phyloP scores from a whole-genome alignment of 352 stramenopile species.

The Blastocystis sp. region DNA sequence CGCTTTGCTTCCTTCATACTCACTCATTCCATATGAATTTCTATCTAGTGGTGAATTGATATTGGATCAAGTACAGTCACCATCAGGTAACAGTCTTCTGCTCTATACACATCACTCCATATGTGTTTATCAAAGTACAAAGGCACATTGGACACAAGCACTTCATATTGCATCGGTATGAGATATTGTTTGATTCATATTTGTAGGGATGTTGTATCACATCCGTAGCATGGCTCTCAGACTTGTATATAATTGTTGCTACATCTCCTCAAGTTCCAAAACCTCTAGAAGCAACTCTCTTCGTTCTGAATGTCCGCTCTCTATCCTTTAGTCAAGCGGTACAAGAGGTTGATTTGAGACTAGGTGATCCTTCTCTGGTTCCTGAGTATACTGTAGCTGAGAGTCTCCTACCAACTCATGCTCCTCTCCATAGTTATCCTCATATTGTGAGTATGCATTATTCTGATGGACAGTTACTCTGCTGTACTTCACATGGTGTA shows the following conservation, averaged over 20 bases:
- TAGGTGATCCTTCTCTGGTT: neutral
- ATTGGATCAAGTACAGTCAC: neutral
- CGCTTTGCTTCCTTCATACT: neutral
- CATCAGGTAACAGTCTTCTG: neutral
- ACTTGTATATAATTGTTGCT: neutral
- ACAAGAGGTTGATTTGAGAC: constrained; percentile 48
- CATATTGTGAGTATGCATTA: constrained; percentile 16
- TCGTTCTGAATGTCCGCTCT: neutral
- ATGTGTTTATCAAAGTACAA: neutral
- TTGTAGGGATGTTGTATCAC: constrained; percentile 1
- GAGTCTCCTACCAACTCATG: neutral
- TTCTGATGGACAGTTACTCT: constrained; percentile 1
- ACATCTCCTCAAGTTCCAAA: neutral
- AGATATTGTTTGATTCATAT: neutral
- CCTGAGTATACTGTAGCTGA: neutral
- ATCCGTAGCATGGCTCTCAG: constrained; percentile 11
- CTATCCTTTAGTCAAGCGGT: neutral
- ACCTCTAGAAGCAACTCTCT: neutral
- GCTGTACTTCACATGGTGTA: neutral
- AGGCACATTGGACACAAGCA: neutral
- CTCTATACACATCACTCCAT: constrained; percentile 19
- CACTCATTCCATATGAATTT: neutral
- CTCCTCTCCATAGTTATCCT: neutral
- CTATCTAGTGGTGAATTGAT: neutral
- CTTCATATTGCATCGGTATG: neutral